Percentiles rank a stretch among this genome's conserved stretches.
phyloP scores from a whole-genome alignment of 345 rosid genomes.

The Pelargonium nanum region DNA sequence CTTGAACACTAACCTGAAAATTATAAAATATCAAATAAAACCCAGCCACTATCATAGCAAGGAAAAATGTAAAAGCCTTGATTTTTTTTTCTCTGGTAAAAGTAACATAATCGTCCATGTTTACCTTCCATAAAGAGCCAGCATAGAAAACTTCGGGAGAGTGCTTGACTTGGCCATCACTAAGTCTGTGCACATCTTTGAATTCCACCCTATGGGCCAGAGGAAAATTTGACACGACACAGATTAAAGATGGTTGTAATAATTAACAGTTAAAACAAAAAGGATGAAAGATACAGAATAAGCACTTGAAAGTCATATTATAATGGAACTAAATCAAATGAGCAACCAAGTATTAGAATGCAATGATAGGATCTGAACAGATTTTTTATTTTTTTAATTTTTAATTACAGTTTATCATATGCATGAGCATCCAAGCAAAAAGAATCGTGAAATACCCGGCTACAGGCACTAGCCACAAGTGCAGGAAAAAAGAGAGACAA shows the following conservation, averaged over 20 bases:
- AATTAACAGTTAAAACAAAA: neutral
- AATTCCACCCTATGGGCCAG: slow-evolving; percentile 90
- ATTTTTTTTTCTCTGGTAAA: no score
- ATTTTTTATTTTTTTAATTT: no score
- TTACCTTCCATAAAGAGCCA: slow-evolving; percentile 97
- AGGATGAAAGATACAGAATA: neutral
- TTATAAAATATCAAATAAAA: slow-evolving; percentile 10
- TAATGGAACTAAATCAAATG: neutral
- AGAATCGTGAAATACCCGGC: no score
- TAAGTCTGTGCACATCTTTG: slow-evolving; percentile 79
- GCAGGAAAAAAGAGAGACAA: no score
- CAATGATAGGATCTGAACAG: no score
- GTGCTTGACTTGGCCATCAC: slow-evolving; percentile 95
- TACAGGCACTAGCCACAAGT: no score
- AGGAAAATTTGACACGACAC: slow-evolving; percentile 5
- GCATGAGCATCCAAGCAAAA: no score
- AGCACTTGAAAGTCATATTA: neutral
- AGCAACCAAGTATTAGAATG: no score
- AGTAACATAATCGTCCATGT: neutral
- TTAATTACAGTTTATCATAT: no score
- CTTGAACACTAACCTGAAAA: slow-evolving; percentile 85
- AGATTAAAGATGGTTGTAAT: neutral
- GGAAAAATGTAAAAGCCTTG: neutral
- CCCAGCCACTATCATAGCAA: slow-evolving; percentile 9
- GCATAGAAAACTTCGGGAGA: slow-evolving; percentile 86